phyloP scores from a whole-genome alignment of 805 yeast genomes.

The Candida patagonica region DNA sequence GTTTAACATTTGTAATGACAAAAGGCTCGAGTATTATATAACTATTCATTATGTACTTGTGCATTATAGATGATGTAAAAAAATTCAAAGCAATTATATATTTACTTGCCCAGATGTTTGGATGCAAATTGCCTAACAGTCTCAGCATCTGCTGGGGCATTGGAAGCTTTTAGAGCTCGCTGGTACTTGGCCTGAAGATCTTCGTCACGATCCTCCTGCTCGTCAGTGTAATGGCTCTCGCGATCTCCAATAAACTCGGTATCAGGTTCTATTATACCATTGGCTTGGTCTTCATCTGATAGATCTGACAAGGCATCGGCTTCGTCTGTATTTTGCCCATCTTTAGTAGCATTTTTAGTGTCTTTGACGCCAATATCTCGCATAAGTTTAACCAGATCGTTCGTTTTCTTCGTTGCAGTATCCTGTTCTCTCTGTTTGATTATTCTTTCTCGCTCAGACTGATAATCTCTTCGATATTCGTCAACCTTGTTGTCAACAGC shows the following conservation, averaged over 20 bases:
- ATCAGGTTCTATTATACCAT: constrained; percentile 25
- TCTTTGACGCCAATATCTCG: constrained; percentile 65
- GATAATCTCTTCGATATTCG: constrained; percentile 77
- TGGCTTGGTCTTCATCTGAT: constrained; percentile 33
- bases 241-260: constrained; percentile 15
- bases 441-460: constrained; percentile 77
- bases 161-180: constrained; percentile 40
- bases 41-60: not conserved
- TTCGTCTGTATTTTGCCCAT: constrained; percentile 35
- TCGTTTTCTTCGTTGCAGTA: constrained; percentile 62
- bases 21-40: not conserved
- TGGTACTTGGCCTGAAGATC: constrained; percentile 62
- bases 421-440: constrained; percentile 66
- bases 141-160: constrained; percentile 14
- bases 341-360: constrained; percentile 33
- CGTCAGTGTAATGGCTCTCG: constrained; percentile 14
- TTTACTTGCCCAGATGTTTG: constrained; percentile 1
- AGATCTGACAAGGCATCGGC: constrained; percentile 45
- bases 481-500: constrained; percentile 80
- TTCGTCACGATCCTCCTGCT: constrained; percentile 14
- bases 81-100: not conserved
- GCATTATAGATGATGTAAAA: not conserved
- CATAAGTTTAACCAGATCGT: constrained; percentile 64
- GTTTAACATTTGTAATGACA: not conserved
- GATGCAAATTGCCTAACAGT: constrained; percentile 13